These are phyloP conservation scores for Pleurotus giganteus DNA, from an alignment of 768 basidiomycete genomes.

Conservation along the genomic window DNA sequence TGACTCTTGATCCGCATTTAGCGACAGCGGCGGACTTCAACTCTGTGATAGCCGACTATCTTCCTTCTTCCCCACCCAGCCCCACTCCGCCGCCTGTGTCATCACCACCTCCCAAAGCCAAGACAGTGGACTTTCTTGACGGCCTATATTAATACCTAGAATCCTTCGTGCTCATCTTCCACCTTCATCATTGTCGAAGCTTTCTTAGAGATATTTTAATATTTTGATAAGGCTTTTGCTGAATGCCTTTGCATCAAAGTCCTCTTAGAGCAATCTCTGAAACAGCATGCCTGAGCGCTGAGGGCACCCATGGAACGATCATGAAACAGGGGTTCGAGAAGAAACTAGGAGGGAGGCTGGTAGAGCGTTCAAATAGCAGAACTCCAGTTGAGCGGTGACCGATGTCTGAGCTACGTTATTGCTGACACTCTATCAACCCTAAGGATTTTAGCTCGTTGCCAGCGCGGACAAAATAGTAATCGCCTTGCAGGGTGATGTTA, in stretches of 20 bases:
- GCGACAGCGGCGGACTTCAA: conserved; percentile 58
- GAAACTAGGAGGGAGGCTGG: no score
- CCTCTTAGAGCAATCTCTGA: no score
- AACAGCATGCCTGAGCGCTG: no score
- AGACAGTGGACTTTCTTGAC: conserved; percentile 34
- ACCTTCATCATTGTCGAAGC: not conserved
- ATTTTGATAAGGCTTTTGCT: no score
- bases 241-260: no score
- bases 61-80: conserved; percentile 34
- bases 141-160: conserved; percentile 33
- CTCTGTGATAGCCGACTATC: conserved; percentile 72
- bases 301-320: no score
- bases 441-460: conserved; percentile 34
- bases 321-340: no score
- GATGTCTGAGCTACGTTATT: no score
- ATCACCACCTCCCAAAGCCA: conserved; percentile 13
- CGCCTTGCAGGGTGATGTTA: conserved; percentile 24
- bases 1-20: conserved; percentile 30
- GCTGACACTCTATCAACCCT: no score
- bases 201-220: no score
- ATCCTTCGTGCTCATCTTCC: not conserved
- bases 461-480: conserved; percentile 42
- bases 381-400: no score
- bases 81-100: conserved; percentile 18
- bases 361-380: no score